These are phyloP conservation scores for Leccinum longicurvipes DNA, from an alignment of 768 basidiomycete genomes.

Conservation along the genomic window DNA sequence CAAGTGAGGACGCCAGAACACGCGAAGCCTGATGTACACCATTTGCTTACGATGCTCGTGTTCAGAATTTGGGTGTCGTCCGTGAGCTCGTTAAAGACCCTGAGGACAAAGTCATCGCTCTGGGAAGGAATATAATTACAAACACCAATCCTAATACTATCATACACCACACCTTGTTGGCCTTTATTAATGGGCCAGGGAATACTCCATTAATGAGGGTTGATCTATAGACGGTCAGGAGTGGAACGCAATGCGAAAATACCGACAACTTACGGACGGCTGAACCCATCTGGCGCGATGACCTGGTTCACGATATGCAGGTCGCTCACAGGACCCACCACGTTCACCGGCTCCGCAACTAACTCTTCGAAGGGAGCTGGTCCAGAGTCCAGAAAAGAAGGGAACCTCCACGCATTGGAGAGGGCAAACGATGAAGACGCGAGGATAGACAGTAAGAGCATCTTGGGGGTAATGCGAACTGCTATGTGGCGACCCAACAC, in stretches of 20 bases:
- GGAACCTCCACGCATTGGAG: conserved; percentile 4
- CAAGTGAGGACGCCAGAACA: conserved; percentile 11
- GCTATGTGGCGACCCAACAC: no score
- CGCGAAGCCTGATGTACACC: no score
- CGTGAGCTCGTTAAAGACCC: conserved; percentile 36
- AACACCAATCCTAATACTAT: neutral
- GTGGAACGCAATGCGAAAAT: neutral
- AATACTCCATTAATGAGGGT: conserved; percentile 42
- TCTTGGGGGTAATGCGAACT: neutral
- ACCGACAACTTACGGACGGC: conserved; percentile 30
- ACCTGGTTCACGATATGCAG: conserved; percentile 36
- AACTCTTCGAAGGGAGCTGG: neutral
- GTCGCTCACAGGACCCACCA: conserved; percentile 22
- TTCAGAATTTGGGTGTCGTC: neutral
- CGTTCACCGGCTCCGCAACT: neutral
- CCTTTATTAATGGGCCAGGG: conserved; percentile 46
- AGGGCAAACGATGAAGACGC: conserved; percentile 2
- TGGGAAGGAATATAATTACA: conserved; percentile 10
- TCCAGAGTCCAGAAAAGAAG: neutral
- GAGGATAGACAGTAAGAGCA: conserved; percentile 9
- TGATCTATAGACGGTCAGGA: conserved; percentile 27
- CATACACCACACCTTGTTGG: conserved; percentile 29
- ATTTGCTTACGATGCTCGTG: neutral
- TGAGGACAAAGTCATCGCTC: conserved; percentile 38
- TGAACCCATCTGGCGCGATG: conserved; percentile 50